Evolutionary conservation across 1,139 yeast genomes (phyloP), one percentile per base, ranked within the genome.

Genomic region (Pichia kudriavzevii): DNA sequence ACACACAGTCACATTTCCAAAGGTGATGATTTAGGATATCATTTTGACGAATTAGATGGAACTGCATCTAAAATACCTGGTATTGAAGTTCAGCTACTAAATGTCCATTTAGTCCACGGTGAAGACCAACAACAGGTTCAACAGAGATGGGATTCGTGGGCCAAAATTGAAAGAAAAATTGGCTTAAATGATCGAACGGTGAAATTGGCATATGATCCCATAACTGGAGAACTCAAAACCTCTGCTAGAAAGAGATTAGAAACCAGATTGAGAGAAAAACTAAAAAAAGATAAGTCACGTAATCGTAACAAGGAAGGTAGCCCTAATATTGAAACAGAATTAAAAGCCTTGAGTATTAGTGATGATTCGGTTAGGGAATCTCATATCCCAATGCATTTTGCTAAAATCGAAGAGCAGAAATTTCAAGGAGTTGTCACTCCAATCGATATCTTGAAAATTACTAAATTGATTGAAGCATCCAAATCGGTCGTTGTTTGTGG

Each of bases 71-170:
- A 58, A 34, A 39, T 57, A 5, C 55, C 60, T 2, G 76, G 75
- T 8, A 50, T 68, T 3, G 70, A 73, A 27, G 29, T 53, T 13
- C 56, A 51, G 38, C 28, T 45, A 7, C 23, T 54, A 15, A 70
- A 72, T 46, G 73, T 81, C 39, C 94, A 83, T 56, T 61, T 83
- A 32, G 69, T 79, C 4, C 88, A 91, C 3, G 80, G 77, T 35
- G 85, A 79, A 47, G 77, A 79, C 7, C 67, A 65, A 1, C 50
- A 60, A n/a, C 60, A 63, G 58, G 20, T 56, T 53, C 18, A 58
- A 64, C 39, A 51, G 71, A 38, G 60, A 64, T 31, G 64, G 64
- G 62, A 73, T 63, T 46, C 51, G 15, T 40, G 54, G 40, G 32
- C 66, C 35, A 71, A 69, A 45, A 75, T 75, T 4, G 74, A 70